Evolutionary conservation across 1,284 basidiomycete species (phyloP), one percentile per base, ranked within the genome.

Genomic region (Phylloboletellus chloephorus): DNA sequence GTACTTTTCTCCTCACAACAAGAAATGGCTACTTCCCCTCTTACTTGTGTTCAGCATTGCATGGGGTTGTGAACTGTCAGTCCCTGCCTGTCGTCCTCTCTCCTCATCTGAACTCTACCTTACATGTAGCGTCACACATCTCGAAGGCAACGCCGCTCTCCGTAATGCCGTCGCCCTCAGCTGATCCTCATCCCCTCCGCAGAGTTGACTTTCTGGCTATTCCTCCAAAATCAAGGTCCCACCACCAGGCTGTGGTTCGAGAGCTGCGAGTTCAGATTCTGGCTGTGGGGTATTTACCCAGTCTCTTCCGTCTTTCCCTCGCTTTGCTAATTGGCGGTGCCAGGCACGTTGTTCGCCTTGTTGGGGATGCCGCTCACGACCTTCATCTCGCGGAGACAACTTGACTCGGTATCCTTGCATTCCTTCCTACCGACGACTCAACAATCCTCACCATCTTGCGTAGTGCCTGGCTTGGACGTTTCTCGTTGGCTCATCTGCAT

Each of bases 181-280:
- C 46, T 49, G 31, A 43, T 31, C 23, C 19, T 45, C 29, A 32
- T 24, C 13, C 6, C 29, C 33, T 22, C 15, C 39, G 22, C 57
- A 85, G 85, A 88, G 55, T 68, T 87, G 11, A 69, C 76, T 0
- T 88, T 88, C 52, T 88, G 84, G 83, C 52, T 87, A 22, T 88
- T 86, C 56, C 70, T 87, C 9, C 68, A 85, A 24, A 74, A 83
- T 47, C 83, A 86, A 63, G 78, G 79, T 2, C 79, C 79, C 0
- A 62, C 68, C 24, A 77, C 78, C 51, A 72, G 78, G 3, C 68
- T 76, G 25, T 88, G 84, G 84, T 87, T 88, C 59, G 58, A 79
- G 37, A 67, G 81, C 61, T 67, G 79, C 75, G 67, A 87, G 54
- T 76, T 81, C 65, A 63, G 71, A 43, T 54, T 73, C 48, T 72